Conservation (phyloP, 768 basidiomycete genomes). For the Cystobasidium ongulense region DNA sequence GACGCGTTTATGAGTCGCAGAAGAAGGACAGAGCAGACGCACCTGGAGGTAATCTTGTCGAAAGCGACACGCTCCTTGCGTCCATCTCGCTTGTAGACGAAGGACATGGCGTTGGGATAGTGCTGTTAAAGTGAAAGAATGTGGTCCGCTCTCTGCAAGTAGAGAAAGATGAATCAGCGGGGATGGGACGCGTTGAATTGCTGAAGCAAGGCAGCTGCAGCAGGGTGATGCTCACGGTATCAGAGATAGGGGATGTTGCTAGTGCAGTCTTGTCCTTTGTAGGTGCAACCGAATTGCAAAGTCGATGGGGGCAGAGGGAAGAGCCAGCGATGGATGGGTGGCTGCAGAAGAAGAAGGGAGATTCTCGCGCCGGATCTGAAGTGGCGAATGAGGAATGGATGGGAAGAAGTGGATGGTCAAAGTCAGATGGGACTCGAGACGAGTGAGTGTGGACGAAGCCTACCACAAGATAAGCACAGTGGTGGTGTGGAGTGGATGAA, state of each 20-base stretch:
- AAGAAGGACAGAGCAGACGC: neutral
- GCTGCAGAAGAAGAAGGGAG: neutral
- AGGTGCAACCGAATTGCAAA: no score
- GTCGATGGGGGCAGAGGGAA: neutral
- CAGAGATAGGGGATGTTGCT: neutral
- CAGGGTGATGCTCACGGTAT: neutral
- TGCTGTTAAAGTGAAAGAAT: constrained; percentile 1
- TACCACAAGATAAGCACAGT: no score
- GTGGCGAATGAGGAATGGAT: neutral
- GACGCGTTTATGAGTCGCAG: neutral
- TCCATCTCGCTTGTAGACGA: constrained; percentile 48
- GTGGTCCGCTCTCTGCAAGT: neutral
- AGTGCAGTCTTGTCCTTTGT: neutral
- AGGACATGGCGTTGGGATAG: constrained; percentile 32
- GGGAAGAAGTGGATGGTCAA: neutral
- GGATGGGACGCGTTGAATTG: neutral
- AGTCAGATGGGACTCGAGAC: neutral
- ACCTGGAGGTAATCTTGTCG: constrained; percentile 59
- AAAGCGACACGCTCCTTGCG: constrained; percentile 81
- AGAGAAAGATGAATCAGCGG: neutral
- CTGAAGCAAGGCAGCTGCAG: no score
- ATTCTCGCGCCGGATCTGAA: neutral
- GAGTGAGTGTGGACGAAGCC: no score
- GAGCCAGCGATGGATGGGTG: neutral
- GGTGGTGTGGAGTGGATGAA: no score